Evolutionary conservation across 768 basidiomycete species (phyloP), one percentile per base, ranked within the genome.

Genomic region (Calocera cornea): DNA sequence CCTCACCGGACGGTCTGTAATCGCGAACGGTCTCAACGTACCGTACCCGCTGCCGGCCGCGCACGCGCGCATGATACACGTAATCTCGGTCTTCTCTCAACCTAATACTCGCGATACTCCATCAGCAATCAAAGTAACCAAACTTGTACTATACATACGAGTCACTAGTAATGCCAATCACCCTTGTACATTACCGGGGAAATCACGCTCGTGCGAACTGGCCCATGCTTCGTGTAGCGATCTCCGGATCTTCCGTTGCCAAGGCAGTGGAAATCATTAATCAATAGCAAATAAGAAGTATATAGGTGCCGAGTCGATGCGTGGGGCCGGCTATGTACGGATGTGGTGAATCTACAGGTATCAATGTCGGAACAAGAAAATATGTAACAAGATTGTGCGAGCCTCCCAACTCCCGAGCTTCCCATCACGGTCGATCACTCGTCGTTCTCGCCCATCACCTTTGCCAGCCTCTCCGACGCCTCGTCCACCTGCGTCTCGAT

Each of bases 381-480:
- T 33, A 33, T 60, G 31, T 60, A 27, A 60, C 54, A 60, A 60
- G 54, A 60, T 60, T 31, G 27, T 60, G 31, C 8, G 14, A 27
- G 31, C 10, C 54, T 60, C 14, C 54, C 31, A 33, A 11, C 24
- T 60, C 54, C 14, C 14, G 8, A 60, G 31, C 14, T 60, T 16
- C 14, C 14, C 54, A 19, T 60, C 24, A 22, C 14, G 31, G 7
- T 29, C 14, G 5, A 60, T 60, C 27, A 41, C 65, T 41, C 44
- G 16, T 60, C 54, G 31, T 77, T 76, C 67, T 81, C 82, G 0
- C 84, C 86, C 75, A 88, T 79, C 77, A 91, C 83, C 73, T 81
- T 85, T 66, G 88, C 86, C 66, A 92, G 78, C 34, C 83, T 80
- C 72, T 90, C 87, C 44, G 86, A 87, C 31, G 83, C 86, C 65